Evolutionary conservation across 208 protist species (phyloP), one percentile per base, ranked within the genome.

Genomic region (Leptomonas seymouri): DNA sequence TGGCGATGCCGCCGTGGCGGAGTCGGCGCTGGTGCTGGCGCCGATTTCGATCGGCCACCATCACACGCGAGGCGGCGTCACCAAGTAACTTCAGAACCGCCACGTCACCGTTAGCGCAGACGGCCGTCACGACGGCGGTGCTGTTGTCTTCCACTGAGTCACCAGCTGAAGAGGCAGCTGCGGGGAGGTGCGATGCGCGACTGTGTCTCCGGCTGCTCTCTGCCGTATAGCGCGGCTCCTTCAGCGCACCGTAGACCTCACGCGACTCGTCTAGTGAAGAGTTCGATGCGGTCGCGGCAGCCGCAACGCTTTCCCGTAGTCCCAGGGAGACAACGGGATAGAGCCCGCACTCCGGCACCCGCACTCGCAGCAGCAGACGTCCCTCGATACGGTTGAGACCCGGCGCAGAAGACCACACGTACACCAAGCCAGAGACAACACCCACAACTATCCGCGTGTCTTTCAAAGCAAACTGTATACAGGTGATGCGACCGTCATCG

Each of bases 391-490:
- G 76, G 64, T 88, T 84, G 14, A 93, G 27, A 8, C 85, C 90
- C 0, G 90, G 90, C n/a, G 74, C 44, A 2, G 86, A 62, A 21
- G 82, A 69, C 87, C 90, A 95, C 23, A 95, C 83, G 70, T 87
- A 95, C 14, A 93, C 67, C 18, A 81, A 67, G 0, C 90, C 90
- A 6, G 71, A 78, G 20, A 74, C 84, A 6, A 86, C 81, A 16
- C 90, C 90, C 14, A 82, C 83, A 4, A 95, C 45, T 50, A 95
- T 85, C 20, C 81, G 80, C 0, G 71, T 90, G 75, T 93, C 84
- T 8, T 67, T 34, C 51, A 93, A 30, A 2, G 71, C 86, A 51
- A 93, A 79, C 18, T 28, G 15, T 14, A 90, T 67, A 41, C 63
- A 72, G 0, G 77, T 85, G 34, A 95, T 80, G 28, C 86, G 85